A percentile compares a stretch with the other conserved stretches of the same genome.
These are phyloP conservation scores for Aspergillus sp. DNA, from an alignment of 2,329 filamentous ascomycete species.

Conservation along the genomic window DNA sequence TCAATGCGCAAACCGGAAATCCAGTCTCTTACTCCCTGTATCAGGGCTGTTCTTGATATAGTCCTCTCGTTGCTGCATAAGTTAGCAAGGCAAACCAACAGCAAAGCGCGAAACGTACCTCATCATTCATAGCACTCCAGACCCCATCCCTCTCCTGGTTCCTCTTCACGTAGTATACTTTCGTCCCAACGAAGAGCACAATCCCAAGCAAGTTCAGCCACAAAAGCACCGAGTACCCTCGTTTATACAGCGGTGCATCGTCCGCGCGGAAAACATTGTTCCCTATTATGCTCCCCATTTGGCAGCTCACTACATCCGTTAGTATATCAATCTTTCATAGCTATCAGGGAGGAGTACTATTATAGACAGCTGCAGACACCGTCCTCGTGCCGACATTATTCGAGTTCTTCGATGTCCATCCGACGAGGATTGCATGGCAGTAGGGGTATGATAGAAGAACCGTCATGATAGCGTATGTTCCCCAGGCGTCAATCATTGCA, in stretches of 20 bases:
- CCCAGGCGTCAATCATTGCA: conserved; percentile 47
- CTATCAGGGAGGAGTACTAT: conserved; percentile 28
- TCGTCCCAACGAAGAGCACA: conserved; percentile 44
- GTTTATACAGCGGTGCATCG: conserved; percentile 54
- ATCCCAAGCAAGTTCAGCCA: conserved; percentile 50
- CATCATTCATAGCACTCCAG: conserved; percentile 32
- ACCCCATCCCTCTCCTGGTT: conserved; percentile 29
- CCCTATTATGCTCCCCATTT: conserved; percentile 29
- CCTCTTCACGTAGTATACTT: conserved; percentile 32
- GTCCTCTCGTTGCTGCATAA: conserved; percentile 21
- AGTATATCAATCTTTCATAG: neutral
- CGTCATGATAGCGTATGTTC: conserved; percentile 52
- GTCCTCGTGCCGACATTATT: conserved; percentile 62
- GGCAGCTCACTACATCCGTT: conserved; percentile 29
- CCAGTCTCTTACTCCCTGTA: conserved; percentile 34
- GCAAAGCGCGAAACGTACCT: neutral
- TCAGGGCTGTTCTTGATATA: conserved; percentile 34
- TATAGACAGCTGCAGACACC: conserved; percentile 63
- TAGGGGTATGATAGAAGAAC: conserved; percentile 57
- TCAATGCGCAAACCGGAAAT: conserved; percentile 37
- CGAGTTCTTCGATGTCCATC: conserved; percentile 62
- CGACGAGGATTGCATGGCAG: conserved; percentile 60
- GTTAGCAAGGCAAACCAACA: neutral
- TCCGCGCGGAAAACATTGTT: conserved; percentile 53
- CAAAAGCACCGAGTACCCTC: conserved; percentile 54